A percentile compares a stretch with the other conserved stretches of the same genome.
Evolutionary conservation across 306 rosid genomes (phyloP).

Genomic region (Pyrus communis): DNA sequence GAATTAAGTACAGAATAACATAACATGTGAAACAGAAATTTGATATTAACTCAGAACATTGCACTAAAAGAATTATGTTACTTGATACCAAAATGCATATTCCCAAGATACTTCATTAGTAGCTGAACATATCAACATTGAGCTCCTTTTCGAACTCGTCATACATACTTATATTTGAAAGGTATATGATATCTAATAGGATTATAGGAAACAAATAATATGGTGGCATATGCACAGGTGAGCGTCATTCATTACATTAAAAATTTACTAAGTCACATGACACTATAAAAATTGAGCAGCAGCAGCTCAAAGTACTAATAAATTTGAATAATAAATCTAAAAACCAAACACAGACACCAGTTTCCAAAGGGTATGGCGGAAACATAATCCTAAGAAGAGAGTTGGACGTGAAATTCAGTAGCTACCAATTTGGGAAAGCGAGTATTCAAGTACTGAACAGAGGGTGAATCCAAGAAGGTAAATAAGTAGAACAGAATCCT

Average conservation of each 20-base stretch:
- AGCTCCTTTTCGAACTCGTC: neutral
- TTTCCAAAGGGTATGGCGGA: neutral
- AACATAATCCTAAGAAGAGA: neutral
- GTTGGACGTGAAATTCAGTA: neutral
- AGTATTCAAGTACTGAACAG: neutral
- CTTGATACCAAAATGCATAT: neutral
- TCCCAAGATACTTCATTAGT: neutral
- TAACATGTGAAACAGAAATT: neutral
- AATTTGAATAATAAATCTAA: neutral
- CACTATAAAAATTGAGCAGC: neutral
- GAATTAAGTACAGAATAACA: constrained; percentile 5
- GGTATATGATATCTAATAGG: neutral
- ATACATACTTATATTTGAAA: neutral
- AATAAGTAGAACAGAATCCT: neutral
- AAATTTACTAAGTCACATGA: neutral
- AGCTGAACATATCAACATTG: neutral
- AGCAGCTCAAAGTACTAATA: neutral
- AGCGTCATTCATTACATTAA: neutral
- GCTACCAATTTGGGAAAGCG: neutral
- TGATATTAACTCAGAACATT: neutral
- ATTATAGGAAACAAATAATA: neutral
- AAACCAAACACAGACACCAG: neutral
- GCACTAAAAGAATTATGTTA: neutral
- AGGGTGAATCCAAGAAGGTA: neutral
- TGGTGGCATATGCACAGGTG: neutral